Evolutionary conservation across 2,329 filamentous ascomycete species (phyloP), one percentile per base, ranked within the genome.

Genomic region (Calonectria leucothoes): DNA sequence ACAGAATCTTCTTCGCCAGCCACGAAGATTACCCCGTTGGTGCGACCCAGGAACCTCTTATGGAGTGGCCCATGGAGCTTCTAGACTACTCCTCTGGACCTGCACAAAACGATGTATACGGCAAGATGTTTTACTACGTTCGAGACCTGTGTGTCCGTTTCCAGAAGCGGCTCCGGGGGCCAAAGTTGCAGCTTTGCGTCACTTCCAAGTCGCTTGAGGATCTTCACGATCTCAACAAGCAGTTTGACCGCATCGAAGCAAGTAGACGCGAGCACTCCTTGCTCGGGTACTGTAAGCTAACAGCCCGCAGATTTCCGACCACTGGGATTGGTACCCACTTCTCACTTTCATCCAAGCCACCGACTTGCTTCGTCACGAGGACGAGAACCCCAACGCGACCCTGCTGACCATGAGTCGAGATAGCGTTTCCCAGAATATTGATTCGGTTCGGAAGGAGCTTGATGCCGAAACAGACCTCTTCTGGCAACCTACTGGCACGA

Each of bases 51-150:
- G 81, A 82, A 55, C 81, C 81, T 7, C 71, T 82, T 14, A 61
- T 72, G 0, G 81, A 82, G 51, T 82, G 81, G 81, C 76, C 81
- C 2, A 80, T 81, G 72, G 76, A 77, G 42, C 31, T 81, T 2
- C 69, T 81, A 12, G 78, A 81, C 14, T 71, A 75, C 29, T 4
- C 35, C 0, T 69, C 42, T 15, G 71, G 73, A 14, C 69, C 72
- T 23, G 75, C 79, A 1, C 29, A 51, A 14, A 78, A 80, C 12
- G 81, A 82, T 57, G 73, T 79, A 6, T 82, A 82, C 64, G 81
- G 81, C 29, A 81, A 81, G 66, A 76, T 81, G 76, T 81, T 78
- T 15, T 79, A 76, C 68, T 82, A 79, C n/a, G 57, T 82, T 6
- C 75, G 78, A 20, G 52, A 76, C 27, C 17, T 77, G 39, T 72